A percentile compares a stretch with the other conserved stretches of the same genome.
These are phyloP conservation scores for Oenanthe javanica DNA, from an alignment of 140 eudicot species.

Conservation along the genomic window DNA sequence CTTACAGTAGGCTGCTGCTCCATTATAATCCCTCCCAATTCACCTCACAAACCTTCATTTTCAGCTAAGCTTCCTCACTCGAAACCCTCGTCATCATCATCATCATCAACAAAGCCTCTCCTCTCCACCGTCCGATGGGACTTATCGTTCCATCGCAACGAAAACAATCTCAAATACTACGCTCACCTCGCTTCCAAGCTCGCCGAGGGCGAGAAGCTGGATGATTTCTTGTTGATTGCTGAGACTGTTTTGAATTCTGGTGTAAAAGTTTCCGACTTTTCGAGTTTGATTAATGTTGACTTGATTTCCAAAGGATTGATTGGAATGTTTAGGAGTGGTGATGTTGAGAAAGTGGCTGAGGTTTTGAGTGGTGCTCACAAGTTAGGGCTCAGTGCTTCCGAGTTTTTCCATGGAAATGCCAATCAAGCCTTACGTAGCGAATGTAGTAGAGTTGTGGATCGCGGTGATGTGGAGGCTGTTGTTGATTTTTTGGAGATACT, in stretches of 20 bases:
- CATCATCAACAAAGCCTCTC: constrained; percentile 24
- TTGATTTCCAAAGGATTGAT: constrained; percentile 41
- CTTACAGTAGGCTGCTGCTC: constrained; percentile 36
- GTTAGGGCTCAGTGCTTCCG: constrained; percentile 37
- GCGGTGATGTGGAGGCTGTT: constrained; percentile 41
- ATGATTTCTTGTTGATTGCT: constrained; percentile 54
- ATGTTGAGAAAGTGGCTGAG: constrained; percentile 23
- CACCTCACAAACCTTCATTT: constrained; percentile 19
- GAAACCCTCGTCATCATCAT: constrained; percentile 21
- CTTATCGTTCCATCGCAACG: constrained; percentile 12
- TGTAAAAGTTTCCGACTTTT: constrained; percentile 30
- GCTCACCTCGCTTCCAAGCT: constrained; percentile 77
- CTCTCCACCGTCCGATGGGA: constrained; percentile 38
- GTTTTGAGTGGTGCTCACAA: constrained; percentile 37
- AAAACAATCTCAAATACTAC: constrained; percentile 34
- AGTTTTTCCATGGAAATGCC: constrained; percentile 38
- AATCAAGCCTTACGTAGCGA: constrained; percentile 31
- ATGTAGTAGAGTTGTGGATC: constrained; percentile 21
- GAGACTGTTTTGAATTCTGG: constrained; percentile 50
- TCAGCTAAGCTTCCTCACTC: constrained; percentile 1
- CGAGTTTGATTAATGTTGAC: constrained; percentile 28
- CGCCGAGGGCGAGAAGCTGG: constrained; percentile 55
- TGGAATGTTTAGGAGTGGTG: constrained; percentile 35
- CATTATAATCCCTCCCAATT: constrained; percentile 30
- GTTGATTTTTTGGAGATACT: constrained; percentile 54